Base-by-base conservation (phyloP, 148 eudicot genomes). In the Fallopia convolvulus region DNA sequence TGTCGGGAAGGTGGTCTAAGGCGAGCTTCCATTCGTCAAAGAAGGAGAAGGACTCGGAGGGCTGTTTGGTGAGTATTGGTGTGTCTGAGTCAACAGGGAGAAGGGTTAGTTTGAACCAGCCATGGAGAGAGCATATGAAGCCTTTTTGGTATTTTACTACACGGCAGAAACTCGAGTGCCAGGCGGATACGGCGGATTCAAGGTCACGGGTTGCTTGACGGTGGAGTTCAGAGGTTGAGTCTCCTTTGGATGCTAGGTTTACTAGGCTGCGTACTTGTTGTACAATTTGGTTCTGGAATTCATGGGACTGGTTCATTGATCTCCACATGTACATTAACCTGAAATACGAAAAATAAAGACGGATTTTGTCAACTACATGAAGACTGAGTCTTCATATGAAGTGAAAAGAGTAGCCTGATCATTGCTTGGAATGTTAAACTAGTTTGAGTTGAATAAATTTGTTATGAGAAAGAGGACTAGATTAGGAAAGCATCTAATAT, bases 241-340 rank as follows among this genome's bases (percentile, higher is more conserved):
- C 89, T 4, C 90, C 91, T 76, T 88, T 91, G 44, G 76, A 71
- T 72, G 87, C 60, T 12, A 79, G 83, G 83, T 87, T 87, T 1
- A 94, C 83, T 14, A 94, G 91, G 75, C 97, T 93, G 6, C 99
- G 91, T 3, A 92, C 99, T 86, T 94, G 99, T 84, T 92, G 97
- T n/a, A 94, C 99, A n/a, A 92, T 81, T 77, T 94, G 92, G 85
- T 84, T 87, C 82, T 94, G 99, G 79, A 94, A 87, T 84, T 92
- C 92, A 76, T 94, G 99, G 83, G 80, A 89, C 79, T 94, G 93
- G 79, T 92, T 92, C 96, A 92, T 94, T 30, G 93, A 87, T 86
- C 75, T 87, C 99, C 99, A 94, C 99, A 90, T 94, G 87, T 94
- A 90, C 99, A 92, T 94, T 81, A 94, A 88, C 82, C 99, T 94